Evolutionary conservation across 2,329 filamentous ascomycete genomes (phyloP), one percentile per base, ranked within the genome.

Genomic region (Ciborinia camelliae): DNA sequence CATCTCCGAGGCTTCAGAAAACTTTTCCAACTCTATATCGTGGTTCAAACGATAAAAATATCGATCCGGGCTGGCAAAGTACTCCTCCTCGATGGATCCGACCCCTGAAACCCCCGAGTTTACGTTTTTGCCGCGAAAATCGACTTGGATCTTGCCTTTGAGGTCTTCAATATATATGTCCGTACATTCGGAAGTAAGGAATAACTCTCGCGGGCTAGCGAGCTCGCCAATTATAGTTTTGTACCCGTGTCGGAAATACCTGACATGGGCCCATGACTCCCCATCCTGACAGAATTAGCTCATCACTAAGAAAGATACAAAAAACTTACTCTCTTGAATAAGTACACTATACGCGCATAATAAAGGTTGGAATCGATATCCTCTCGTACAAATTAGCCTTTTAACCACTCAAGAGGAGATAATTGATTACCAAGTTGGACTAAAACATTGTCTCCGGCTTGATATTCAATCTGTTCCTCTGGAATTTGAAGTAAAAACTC

Each of bases 231-330:
- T 50, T 10, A 51, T 48, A 1, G 68, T 70, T 9, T 45, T 45
- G 4, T 43, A 53, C 6, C 68, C 70, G 15, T 69, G 68, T 10
- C 41, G 10, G n/a, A 71, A 69, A 58, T 67, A 69, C 7, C 61
- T 63, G 2, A 71, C 3, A 45, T 72, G 71, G 10, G 59, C 67
- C 28, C 58, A 57, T 12, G 48, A 28, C 23, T 57, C 20, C 12
- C 39, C 51, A 41, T 43, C 8, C 47, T 62, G 52, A 4, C 15
- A 35, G 4, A 60, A 28, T 50, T 20, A 48, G 57, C 15, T 28
- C 6, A 0, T 26, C 14, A 23, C 23, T 60, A 6, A 2, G 4
- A 50, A 18, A 12, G 6, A 37, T 20, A 50, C 1, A 14, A 9
- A 3, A 7, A n/a, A 28, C 43, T 50, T 39, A 60, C 57, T 60